These are phyloP conservation scores for Trichophyton simii DNA, from an alignment of 2,329 filamentous ascomycete species.

Conservation along the genomic window DNA sequence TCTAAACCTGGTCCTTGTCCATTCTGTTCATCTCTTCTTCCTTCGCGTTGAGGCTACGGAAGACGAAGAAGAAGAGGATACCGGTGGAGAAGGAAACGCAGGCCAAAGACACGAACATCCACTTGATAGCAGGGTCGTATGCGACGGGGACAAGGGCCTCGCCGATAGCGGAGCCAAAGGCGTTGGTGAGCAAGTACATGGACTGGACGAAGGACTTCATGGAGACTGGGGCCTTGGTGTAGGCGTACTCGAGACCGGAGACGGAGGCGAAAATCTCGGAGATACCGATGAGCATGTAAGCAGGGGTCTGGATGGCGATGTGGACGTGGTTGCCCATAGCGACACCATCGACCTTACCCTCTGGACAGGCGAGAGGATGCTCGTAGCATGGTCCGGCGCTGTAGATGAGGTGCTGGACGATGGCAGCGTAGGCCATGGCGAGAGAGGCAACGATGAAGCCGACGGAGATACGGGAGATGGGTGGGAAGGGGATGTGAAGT, in stretches of 20 bases:
- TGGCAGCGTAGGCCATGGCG: slow-evolving; percentile 50
- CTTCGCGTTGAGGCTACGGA: slow-evolving; percentile 36
- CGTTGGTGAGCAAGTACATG: slow-evolving; percentile 46
- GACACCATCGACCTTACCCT: slow-evolving; percentile 23
- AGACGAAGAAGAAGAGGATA: slow-evolving; percentile 42
- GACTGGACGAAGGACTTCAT: slow-evolving; percentile 54
- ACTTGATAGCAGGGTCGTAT: slow-evolving; percentile 52
- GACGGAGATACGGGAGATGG: slow-evolving; percentile 60
- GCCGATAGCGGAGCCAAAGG: slow-evolving; percentile 47
- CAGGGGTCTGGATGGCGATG: slow-evolving; percentile 35
- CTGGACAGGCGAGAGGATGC: slow-evolving; percentile 22
- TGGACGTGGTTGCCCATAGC: slow-evolving; percentile 30
- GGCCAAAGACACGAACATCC: slow-evolving; percentile 53
- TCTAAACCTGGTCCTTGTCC: slow-evolving; percentile 24
- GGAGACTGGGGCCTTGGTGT: slow-evolving; percentile 56
- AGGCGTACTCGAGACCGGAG: slow-evolving; percentile 59
- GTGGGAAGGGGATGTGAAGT: slow-evolving; percentile 52
- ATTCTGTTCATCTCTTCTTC: slow-evolving; percentile 42
- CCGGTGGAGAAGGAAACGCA: slow-evolving; percentile 38
- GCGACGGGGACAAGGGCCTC: slow-evolving; percentile 49
- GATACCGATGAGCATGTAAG: slow-evolving; percentile 35
- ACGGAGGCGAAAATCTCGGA: slow-evolving; percentile 52
- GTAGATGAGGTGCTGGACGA: slow-evolving; percentile 47
- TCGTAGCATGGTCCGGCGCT: slow-evolving; percentile 41
- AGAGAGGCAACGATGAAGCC: slow-evolving; percentile 56